Percentiles rank a stretch among this genome's conserved stretches.
Conservation (phyloP, 2,329 filamentous ascomycete genomes). For the Aspergillus tamarii region DNA sequence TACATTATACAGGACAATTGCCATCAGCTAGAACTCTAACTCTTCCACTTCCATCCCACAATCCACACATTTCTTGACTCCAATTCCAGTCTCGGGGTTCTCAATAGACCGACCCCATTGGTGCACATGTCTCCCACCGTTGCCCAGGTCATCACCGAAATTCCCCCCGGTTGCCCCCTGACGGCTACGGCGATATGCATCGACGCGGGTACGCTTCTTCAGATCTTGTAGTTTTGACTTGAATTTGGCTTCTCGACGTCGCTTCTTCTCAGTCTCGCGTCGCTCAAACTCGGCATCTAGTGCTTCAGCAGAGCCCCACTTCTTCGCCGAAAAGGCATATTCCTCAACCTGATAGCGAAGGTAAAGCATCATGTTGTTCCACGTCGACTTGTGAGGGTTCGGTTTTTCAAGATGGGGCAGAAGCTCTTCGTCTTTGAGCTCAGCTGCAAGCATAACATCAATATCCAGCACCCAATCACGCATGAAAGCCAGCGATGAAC, state of each 20-base stretch:
- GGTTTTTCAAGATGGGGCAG: slow-evolving; percentile 85
- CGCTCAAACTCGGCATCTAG: slow-evolving; percentile 87
- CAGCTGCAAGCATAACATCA: slow-evolving; percentile 57
- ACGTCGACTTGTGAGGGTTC: slow-evolving; percentile 93
- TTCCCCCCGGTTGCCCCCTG: slow-evolving; percentile 52
- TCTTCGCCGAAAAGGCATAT: slow-evolving; percentile 78
- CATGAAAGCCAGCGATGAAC: slow-evolving; percentile 37
- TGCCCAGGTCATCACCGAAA: slow-evolving; percentile 78
- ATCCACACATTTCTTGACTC: slow-evolving; percentile 72
- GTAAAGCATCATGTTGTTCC: slow-evolving; percentile 99
- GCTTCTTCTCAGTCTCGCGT: slow-evolving; percentile 78
- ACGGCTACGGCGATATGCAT: slow-evolving; percentile 78
- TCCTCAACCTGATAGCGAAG: slow-evolving; percentile 92
- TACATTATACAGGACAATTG: background rate
- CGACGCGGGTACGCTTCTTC: slow-evolving; percentile 90
- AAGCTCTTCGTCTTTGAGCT: slow-evolving; percentile 84
- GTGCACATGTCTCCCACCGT: slow-evolving; percentile 77
- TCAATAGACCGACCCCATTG: slow-evolving; percentile 71
- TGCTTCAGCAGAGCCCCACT: slow-evolving; percentile 87
- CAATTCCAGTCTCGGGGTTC: slow-evolving; percentile 58
- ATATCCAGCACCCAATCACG: slow-evolving; percentile 4
- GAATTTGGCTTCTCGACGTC: slow-evolving; percentile 87
- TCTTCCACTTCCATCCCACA: slow-evolving; percentile 59
- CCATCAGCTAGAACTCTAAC: background rate
- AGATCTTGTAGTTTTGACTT: slow-evolving; percentile 84